Evolutionary conservation across 148 eudicot genomes (phyloP).

Genomic region (Bassia scoparia): DNA sequence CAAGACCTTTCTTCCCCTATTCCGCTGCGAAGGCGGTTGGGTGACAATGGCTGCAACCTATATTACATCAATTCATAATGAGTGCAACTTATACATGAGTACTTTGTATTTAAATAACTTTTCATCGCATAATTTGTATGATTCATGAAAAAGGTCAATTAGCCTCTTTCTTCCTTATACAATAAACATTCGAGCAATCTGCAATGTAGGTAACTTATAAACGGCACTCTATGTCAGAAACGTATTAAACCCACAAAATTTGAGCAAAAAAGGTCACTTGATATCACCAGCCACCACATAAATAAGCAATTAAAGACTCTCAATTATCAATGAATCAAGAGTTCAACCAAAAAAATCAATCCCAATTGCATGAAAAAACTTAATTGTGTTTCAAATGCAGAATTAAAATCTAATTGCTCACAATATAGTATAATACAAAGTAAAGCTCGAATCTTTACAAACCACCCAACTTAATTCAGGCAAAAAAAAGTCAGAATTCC

Average conservation of each 20-base stretch:
- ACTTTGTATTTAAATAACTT: too few relatives aligned
- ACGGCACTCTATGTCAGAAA: too few relatives aligned
- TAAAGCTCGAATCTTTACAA: slow-evolving; percentile 18
- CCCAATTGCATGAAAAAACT: neutral
- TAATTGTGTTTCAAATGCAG: neutral
- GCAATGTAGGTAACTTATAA: slow-evolving; percentile 2
- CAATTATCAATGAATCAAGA: neutral
- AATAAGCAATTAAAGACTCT: neutral
- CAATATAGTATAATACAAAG: too few relatives aligned
- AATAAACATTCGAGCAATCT: neutral
- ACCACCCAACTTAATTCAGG: neutral
- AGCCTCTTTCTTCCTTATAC: too few relatives aligned
- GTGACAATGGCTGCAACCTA: slow-evolving; percentile 91
- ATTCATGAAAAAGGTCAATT: too few relatives aligned
- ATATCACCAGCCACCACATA: too few relatives aligned
- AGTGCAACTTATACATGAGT: too few relatives aligned
- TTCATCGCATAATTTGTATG: too few relatives aligned
- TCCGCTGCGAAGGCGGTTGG: slow-evolving; percentile 78
- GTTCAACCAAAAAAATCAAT: neutral
- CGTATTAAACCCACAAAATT: too few relatives aligned
- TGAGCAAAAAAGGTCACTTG: too few relatives aligned
- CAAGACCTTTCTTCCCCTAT: slow-evolving; percentile 71
- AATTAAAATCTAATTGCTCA: neutral
- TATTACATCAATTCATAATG: slow-evolving; percentile 9
- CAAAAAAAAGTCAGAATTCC: neutral